Conservation (phyloP, 345 rosid genomes). For the Brassica cretica region DNA sequence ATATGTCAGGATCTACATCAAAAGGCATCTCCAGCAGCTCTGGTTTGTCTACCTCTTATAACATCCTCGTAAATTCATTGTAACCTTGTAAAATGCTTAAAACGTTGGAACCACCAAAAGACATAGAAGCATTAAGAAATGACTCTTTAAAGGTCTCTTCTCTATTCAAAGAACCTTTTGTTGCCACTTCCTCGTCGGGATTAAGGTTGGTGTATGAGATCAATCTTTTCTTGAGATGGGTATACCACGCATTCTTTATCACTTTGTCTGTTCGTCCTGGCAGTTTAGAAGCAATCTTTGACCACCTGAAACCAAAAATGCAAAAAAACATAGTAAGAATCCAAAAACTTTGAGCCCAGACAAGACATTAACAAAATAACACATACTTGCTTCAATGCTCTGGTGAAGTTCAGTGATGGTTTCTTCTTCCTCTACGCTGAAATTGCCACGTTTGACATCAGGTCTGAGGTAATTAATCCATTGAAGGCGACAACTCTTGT, state of each 20-base stretch:
- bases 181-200: slow-evolving; percentile 27
- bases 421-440: slow-evolving; percentile 41
- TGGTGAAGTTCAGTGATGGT: slow-evolving; percentile 41
- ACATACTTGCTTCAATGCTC: slow-evolving; percentile 36
- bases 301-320: slow-evolving; percentile 45
- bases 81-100: slow-evolving; percentile 21
- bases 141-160: slow-evolving; percentile 41
- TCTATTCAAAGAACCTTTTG: slow-evolving; percentile 28
- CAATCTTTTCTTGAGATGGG: slow-evolving; percentile 53
- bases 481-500: slow-evolving; percentile 39
- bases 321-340: slow-evolving; percentile 4
- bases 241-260: slow-evolving; percentile 60
- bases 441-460: slow-evolving; percentile 43
- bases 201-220: background rate
- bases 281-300: slow-evolving; percentile 50
- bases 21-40: slow-evolving; percentile 49
- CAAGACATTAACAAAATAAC: background rate
- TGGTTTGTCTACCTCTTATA: slow-evolving; percentile 71
- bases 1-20: slow-evolving; percentile 60
- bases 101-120: slow-evolving; percentile 45
- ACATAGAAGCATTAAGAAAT: slow-evolving; percentile 40
- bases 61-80: slow-evolving; percentile 15
- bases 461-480: slow-evolving; percentile 46
- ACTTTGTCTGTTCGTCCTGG: slow-evolving; percentile 57
- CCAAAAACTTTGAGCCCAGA: slow-evolving; percentile 17